Evolutionary conservation across 805 yeast genomes (phyloP).

Genomic region (Candida arabinofermentans): DNA sequence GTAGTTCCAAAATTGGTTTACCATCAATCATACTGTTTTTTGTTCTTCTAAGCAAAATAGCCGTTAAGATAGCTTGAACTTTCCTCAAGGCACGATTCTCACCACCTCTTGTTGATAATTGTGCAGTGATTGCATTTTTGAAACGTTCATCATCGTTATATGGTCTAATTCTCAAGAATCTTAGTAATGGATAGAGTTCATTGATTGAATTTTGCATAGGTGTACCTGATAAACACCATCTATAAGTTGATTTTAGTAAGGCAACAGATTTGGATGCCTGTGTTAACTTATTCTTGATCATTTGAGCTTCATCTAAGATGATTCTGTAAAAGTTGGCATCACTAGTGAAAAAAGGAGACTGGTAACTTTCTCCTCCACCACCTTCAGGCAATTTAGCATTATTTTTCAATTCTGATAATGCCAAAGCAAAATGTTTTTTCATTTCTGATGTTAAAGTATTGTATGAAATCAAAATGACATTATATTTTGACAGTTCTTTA

Average conservation of each 20-base stretch:
- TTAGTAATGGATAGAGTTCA: slow-evolving; percentile 47
- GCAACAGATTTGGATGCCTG: slow-evolving; percentile 45
- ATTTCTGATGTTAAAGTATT: slow-evolving; percentile 74
- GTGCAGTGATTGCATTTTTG: slow-evolving; percentile 49
- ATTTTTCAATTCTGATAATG: slow-evolving; percentile 30
- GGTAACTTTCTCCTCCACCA: slow-evolving; percentile 39
- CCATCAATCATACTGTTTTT: slow-evolving; percentile 74
- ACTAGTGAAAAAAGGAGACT: slow-evolving; percentile 58
- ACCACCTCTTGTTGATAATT: slow-evolving; percentile 40
- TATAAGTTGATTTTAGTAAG: slow-evolving; percentile 33
- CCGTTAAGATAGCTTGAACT: slow-evolving; percentile 64
- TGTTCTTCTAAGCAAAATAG: slow-evolving; percentile 71
- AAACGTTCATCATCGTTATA: slow-evolving; percentile 58
- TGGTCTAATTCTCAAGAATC: slow-evolving; percentile 56
- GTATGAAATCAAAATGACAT: slow-evolving; percentile 77
- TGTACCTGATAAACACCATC: slow-evolving; percentile 55
- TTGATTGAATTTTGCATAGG: slow-evolving; percentile 56
- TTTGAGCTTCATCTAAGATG: slow-evolving; percentile 55
- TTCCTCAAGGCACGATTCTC: slow-evolving; percentile 43
- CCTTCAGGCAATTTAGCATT: slow-evolving; percentile 34
- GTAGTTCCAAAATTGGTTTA: slow-evolving; percentile 66
- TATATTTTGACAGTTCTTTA: slow-evolving; percentile 48
- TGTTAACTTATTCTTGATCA: slow-evolving; percentile 46
- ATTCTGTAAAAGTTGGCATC: slow-evolving; percentile 51
- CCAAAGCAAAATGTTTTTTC: slow-evolving; percentile 53